Base-by-base conservation (phyloP, 345 rosid species). In the Viola odorata region DNA sequence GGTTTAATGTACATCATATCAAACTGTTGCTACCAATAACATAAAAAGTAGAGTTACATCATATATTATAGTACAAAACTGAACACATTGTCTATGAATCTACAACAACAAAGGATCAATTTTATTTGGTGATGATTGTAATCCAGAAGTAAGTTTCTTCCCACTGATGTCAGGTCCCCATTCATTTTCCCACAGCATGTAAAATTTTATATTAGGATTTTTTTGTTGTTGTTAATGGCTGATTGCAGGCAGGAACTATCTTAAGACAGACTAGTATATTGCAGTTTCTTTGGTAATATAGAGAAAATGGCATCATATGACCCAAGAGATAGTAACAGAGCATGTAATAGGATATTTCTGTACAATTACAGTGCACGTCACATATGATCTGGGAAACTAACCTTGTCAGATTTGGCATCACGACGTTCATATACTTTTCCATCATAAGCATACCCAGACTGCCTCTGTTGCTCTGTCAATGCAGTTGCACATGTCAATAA, bases 391-490 rank as follows among this genome's bases (percentile, higher is more conserved):
- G 32, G 38, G 66, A 67, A 74, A 76, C 90, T 62, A 77, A 90
- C 99, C 71, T 88, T 88, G 80, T 67, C 81, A 40, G 84, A 64
- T 52, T 77, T 74, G 68, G 69, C 75, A 62, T 82, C 82, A 58
- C 65, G 88, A 44, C 74, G 78, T 59, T 83, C 89, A 48, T 77
- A 85, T 60, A 73, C 61, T 73, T 88, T 86, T 72, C 78, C 76
- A 55, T 84, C 96, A 61, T 82, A 91, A 56, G 82, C 56, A 73
- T 76, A 81, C 49, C 50, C 73, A 9, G 66, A 44, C 47, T 69
- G 86, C 74, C 80, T 81, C 58, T 75, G 89, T 70, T 74, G 83
- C 66, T 77, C 98, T 40, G 62, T 57, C 69, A 74, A 53, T 42
- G 69, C 75, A 74, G 72, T 60, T 68, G 56, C 57, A 75, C 41